Conservation (phyloP, 1,139 yeast genomes). For the Debaryomyces psychrophilus region DNA sequence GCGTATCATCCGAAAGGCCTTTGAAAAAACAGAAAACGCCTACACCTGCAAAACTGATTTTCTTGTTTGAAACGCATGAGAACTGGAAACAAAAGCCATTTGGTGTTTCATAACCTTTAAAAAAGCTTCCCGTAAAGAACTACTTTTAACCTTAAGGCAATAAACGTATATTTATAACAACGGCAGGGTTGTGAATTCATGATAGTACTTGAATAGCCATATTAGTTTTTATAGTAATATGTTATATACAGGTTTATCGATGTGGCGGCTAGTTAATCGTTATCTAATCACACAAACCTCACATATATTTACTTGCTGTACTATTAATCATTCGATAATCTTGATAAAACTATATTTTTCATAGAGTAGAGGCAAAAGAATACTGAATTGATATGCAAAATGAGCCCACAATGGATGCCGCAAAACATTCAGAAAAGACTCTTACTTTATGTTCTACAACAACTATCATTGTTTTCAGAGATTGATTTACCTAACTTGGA, state of each 20-base stretch:
- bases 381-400: slow-evolving; percentile 17
- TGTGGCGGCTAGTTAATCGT: slow-evolving; percentile 7
- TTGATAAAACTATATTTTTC: not conserved
- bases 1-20: not conserved
- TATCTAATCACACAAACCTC: slow-evolving; percentile 5
- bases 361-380: not conserved
- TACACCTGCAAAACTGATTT: slow-evolving; percentile 11
- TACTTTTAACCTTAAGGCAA: not conserved
- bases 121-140: not conserved
- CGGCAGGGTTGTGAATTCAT: no score
- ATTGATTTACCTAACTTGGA: slow-evolving; percentile 80
- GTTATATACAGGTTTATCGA: slow-evolving; percentile 2
- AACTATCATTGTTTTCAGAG: slow-evolving; percentile 80
- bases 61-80: slow-evolving; percentile 30
- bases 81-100: slow-evolving; percentile 42
- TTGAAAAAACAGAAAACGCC: slow-evolving; percentile 4
- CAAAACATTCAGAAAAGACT: slow-evolving; percentile 82
- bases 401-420: slow-evolving; percentile 80
- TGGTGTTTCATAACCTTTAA: slow-evolving; percentile 24
- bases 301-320: not conserved
- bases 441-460: slow-evolving; percentile 76
- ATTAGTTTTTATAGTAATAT: not conserved
- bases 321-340: not conserved
- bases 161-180: not conserved
- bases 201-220: not conserved